Base-by-base conservation (phyloP, 257 asterid genomes). In the Ballota nigra region DNA sequence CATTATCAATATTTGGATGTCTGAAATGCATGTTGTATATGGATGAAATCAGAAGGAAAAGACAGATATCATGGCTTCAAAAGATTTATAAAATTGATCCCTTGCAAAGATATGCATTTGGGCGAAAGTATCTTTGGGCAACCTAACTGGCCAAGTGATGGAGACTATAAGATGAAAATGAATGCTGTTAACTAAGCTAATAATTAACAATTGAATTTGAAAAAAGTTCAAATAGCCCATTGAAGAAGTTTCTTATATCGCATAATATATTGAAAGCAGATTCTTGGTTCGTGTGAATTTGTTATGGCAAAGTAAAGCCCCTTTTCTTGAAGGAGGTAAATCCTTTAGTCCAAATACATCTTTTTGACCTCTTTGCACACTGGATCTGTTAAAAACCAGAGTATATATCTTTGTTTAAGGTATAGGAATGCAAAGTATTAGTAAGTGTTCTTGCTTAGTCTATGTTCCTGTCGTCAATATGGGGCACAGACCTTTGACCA, bases 1-100 rank as follows among this genome's bases (percentile, higher is more conserved):
- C 11, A 15, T 12, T 59, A 31, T 59, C 55, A 19, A 9, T 41
- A 47, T 60, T 22, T 41, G 51, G 66, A 58, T 57, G 47, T 29
- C 64, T 16, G 18, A 59, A 68, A 51, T 60, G 66, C 56, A 20
- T 58, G 16, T 36, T 60, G 20, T 51, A 40, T 56, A 47, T 75
- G 65, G 43, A 36, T 31, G 4, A 57, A 40, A 22, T 20, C 15
- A 5, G 9, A 43, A 31, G 47, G 22, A 66, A 29, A 43, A 56
- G 43, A 23, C 18, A 64, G n/a, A n/a, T 47, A n/a, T 63, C 22
- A 8, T 53, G 20, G 57, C 36, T 38, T 55, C 22, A 55, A 34
- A 64, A 23, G 60, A 51, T 34, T 36, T 36, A 34, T 31, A 36
- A 22, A 16, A 40, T 23, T 11, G 22, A 29, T 70, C 41, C 26